These are phyloP conservation scores for Juncus effusus DNA, from an alignment of 176 grass and related monocot genomes.

Conservation along the genomic window DNA sequence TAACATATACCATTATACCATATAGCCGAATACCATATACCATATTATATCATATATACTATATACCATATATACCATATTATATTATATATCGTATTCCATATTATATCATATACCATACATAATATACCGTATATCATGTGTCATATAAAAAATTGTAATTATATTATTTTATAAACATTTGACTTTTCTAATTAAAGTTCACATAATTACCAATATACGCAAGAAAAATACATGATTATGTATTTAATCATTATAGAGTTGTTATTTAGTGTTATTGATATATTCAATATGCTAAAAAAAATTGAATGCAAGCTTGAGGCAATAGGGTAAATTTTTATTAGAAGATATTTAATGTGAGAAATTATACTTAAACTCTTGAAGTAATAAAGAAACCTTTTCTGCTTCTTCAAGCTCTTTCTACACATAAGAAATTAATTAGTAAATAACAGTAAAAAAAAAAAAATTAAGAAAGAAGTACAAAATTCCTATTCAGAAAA, in stretches of 20 bases:
- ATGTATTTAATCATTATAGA: not conserved
- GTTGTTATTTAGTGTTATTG: not conserved
- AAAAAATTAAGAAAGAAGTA: no score
- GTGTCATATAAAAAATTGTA: no score
- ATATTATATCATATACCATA: no score
- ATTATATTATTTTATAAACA: not conserved
- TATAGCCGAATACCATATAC: no score
- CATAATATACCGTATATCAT: no score
- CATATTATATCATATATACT: no score
- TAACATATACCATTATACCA: no score
- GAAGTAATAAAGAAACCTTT: conserved; percentile 52
- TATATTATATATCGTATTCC: no score
- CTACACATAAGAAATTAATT: conserved; percentile 34
- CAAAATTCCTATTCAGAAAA: not conserved
- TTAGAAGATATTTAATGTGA: conserved; percentile 4
- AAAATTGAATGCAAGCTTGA: no score
- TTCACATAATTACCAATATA: not conserved
- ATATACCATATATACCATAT: no score
- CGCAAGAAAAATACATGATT: not conserved
- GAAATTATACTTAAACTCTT: conserved; percentile 48
- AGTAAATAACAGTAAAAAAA: not conserved
- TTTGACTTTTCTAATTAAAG: not conserved
- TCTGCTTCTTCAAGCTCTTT: conserved; percentile 60
- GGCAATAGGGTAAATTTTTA: not conserved
- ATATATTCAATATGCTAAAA: not conserved